Conservation (phyloP, 163 green algal species). For the Scenedesmus sp. region DNA sequence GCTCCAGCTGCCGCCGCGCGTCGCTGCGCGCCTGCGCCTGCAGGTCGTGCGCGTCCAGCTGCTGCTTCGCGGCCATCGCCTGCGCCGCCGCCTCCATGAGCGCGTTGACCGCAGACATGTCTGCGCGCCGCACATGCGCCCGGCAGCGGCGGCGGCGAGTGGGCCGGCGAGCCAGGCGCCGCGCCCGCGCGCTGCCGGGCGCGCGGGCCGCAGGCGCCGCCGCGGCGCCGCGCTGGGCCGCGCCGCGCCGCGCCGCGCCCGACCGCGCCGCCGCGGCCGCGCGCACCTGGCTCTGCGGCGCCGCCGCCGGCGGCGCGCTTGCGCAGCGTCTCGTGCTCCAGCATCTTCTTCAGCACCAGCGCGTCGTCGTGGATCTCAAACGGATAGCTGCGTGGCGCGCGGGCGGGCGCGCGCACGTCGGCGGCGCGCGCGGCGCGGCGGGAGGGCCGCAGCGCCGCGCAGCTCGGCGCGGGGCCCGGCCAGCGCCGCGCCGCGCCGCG, state of each 20-base stretch:
- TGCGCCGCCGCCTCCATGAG: constrained; percentile 34
- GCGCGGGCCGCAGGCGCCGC: too few species aligned
- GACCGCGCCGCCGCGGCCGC: not conserved
- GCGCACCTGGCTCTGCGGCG: constrained; percentile 7
- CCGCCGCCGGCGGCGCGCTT: not conserved
- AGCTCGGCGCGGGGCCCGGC: too few species aligned
- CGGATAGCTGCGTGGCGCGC: constrained; percentile 66
- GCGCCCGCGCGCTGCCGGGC: too few species aligned
- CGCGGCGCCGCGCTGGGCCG: too few species aligned
- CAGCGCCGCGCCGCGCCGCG: too few species aligned
- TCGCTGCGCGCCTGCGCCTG: not conserved
- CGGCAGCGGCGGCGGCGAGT: too few species aligned
- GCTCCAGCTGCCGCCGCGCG: not conserved
- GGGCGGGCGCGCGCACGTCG: too few species aligned
- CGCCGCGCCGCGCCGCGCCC: too few species aligned
- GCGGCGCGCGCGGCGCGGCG: too few species aligned
- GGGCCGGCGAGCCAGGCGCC: too few species aligned
- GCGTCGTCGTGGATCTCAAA: constrained; percentile 82
- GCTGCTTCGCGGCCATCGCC: constrained; percentile 5
- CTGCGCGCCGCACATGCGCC: too few species aligned
- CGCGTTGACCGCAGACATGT: constrained; percentile 11
- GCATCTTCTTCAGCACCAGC: constrained; percentile 71
- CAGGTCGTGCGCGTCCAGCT: not conserved
- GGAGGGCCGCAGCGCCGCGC: too few species aligned
- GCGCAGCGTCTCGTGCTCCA: constrained; percentile 36